Base-by-base conservation (phyloP, 441 rosid genomes). In the Adansonia rubrostipa region DNA sequence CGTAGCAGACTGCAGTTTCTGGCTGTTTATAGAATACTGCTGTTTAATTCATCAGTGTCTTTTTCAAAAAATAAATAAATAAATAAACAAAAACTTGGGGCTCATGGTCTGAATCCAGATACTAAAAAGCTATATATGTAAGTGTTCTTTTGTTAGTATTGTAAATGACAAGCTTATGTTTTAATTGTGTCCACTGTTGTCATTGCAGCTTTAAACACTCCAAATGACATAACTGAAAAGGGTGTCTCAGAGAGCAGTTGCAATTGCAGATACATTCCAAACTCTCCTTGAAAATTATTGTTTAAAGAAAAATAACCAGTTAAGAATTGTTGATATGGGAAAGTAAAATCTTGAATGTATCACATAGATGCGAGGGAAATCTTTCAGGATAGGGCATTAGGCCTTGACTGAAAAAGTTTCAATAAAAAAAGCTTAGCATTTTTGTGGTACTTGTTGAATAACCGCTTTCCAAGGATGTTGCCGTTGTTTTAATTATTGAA, bases 241-340 rank as follows among this genome's bases (percentile, higher is more conserved):
- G 70, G 22, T 65, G 22, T 40, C 42, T 65, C 66, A 33, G 45
- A 63, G 9, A 1, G 9, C 1, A n/a, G 9, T 3, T 36, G 14
- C 50, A 65, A 24, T 65, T 66, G 50, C 48, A 66, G 24, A 40
- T 40, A 40, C 50, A 65, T 65, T n/a, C 24, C 20, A n/a, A n/a
- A 40, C 48, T 42, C 19, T 60, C 3, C 8, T 5, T 66, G 15
- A 19, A 42, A 17, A 1, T 66, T 66, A 9, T 14, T 42, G 15
- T 11, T 33, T 33, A 33, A 33, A 33, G 36, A 33, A 33, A 33
- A 33, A 33, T 3, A 33, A 3, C 36, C 36, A 33, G 36, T 33
- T 33, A 50, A 45, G 48, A 45, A 33, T 33, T 33, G 36, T 33
- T 33, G 36, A 33, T 33, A 33, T 33, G 36, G 36, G 36, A 33